Conservation (phyloP, 768 basidiomycete genomes). For the Auricularia sp. region DNA sequence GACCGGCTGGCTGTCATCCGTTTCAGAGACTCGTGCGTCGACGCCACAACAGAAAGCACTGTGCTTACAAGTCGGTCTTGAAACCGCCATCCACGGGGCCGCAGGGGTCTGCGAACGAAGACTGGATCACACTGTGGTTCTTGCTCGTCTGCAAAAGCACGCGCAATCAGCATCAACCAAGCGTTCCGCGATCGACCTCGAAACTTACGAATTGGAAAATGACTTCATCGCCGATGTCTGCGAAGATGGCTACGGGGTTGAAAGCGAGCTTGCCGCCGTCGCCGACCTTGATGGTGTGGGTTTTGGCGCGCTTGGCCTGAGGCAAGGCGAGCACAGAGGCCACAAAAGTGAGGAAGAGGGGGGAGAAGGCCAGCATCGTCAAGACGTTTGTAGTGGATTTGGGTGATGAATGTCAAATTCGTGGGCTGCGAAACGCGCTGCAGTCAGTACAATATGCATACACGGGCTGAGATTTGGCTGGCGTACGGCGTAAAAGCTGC, state of each 20-base stretch:
- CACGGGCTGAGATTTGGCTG: constrained; percentile 6
- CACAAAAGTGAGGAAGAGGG: constrained; percentile 38
- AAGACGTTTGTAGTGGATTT: constrained; percentile 15
- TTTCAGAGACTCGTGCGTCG: constrained; percentile 6
- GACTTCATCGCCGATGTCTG: constrained; percentile 46
- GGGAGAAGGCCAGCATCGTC: constrained; percentile 30
- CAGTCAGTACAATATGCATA: constrained; percentile 14
- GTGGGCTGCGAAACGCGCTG: constrained; percentile 12
- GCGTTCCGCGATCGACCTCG: too few relatives aligned
- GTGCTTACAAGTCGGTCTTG: constrained; percentile 43
- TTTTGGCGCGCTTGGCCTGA: neutral
- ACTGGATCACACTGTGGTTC: constrained; percentile 59
- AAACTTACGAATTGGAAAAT: constrained; percentile 40
- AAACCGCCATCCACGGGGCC: constrained; percentile 41
- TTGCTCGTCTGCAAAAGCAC: constrained; percentile 29
- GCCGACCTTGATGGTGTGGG: neutral
- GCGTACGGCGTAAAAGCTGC: constrained; percentile 12
- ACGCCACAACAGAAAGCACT: constrained; percentile 14
- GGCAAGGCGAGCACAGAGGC: constrained; percentile 19
- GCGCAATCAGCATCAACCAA: too few relatives aligned
- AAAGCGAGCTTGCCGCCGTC: constrained; percentile 2
- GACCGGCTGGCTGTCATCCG: constrained; percentile 37
- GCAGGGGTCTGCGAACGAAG: constrained; percentile 53
- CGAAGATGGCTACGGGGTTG: constrained; percentile 12
- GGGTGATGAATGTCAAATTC: neutral